Conservation (phyloP, 495 filamentous ascomycete genomes). For the Umbilicaria muhlenbergii region DNA sequence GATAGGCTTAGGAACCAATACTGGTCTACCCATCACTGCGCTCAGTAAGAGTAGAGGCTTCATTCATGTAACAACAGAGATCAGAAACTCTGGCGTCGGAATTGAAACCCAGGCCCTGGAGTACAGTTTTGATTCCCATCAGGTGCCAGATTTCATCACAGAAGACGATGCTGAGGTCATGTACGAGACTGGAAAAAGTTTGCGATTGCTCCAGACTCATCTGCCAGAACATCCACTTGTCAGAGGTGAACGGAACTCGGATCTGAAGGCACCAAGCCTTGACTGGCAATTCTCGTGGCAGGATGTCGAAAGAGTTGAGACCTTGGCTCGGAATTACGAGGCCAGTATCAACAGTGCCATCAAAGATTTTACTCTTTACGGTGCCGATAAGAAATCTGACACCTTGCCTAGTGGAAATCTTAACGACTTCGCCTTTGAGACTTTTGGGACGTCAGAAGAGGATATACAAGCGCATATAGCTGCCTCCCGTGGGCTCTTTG, state of each 20-base stretch:
- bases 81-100: constrained; percentile 37
- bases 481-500: constrained; percentile 29
- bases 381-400: neutral
- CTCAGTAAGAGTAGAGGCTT: constrained; percentile 33
- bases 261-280: constrained; percentile 37
- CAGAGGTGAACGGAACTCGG: constrained; percentile 26
- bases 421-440: constrained; percentile 15
- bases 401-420: neutral
- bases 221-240: constrained; percentile 68
- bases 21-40: constrained; percentile 29
- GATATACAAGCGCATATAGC: constrained; percentile 31
- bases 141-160: constrained; percentile 52
- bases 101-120: constrained; percentile 35
- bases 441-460: constrained; percentile 32
- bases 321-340: constrained; percentile 48
- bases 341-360: constrained; percentile 28
- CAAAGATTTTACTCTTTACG: constrained; percentile 7
- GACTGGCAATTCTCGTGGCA: constrained; percentile 67
- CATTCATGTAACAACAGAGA: constrained; percentile 42
- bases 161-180: constrained; percentile 46
- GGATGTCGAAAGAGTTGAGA: constrained; percentile 47
- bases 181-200: constrained; percentile 63
- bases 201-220: constrained; percentile 55
- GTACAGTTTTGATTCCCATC: constrained; percentile 41
- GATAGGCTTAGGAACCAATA: constrained; percentile 53